Percentiles rank a stretch among this genome's conserved stretches.
These are phyloP conservation scores for Tuber aestivum DNA, from an alignment of 495 filamentous ascomycete genomes.

Conservation along the genomic window DNA sequence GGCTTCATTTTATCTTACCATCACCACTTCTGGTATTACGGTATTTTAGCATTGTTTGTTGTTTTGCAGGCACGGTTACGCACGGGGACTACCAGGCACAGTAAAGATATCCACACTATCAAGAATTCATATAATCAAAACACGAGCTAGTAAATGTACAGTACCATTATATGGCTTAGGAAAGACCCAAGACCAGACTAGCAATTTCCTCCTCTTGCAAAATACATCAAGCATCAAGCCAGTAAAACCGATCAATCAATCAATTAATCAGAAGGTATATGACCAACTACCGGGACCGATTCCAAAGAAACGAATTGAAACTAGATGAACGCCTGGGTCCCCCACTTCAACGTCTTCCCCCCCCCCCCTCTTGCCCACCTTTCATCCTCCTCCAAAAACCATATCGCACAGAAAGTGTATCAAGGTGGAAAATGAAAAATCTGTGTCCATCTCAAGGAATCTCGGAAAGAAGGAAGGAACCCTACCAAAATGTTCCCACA, in stretches of 20 bases:
- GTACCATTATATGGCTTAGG: not conserved
- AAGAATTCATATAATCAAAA: not conserved
- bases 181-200: not conserved
- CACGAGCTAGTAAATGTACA: not conserved
- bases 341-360: not conserved
- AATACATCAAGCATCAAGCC: not conserved
- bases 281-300: not conserved
- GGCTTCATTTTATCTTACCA: not conserved
- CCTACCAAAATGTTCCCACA: not conserved
- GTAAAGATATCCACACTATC: not conserved
- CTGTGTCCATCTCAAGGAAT: not conserved
- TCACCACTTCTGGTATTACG: not conserved
- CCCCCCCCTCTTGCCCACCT: not conserved
- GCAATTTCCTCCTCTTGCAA: not conserved
- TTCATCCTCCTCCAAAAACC: slow-evolving; percentile 10
- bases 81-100: not conserved
- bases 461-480: not conserved
- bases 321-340: slow-evolving; percentile 6
- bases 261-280: not conserved
- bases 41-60: not conserved
- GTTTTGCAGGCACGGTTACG: not conserved
- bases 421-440: not conserved
- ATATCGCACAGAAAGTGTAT: not conserved
- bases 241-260: not conserved
- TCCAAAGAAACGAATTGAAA: slow-evolving; percentile 17